Conservation (phyloP, 2,329 filamentous ascomycete species). For the Fusarium coicis region DNA sequence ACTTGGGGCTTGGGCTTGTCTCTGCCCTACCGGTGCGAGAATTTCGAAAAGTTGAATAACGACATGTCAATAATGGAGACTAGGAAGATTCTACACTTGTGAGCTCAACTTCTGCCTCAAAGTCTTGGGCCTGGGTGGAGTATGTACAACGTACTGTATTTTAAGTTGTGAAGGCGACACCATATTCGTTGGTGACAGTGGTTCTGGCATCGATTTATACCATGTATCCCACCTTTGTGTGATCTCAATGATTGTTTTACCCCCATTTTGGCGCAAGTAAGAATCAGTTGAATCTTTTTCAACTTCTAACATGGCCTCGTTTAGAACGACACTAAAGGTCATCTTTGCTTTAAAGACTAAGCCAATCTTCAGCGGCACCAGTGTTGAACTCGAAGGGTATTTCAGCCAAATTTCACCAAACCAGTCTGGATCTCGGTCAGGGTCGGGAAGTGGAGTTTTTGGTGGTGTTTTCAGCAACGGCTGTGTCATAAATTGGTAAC, state of each 20-base stretch:
- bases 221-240: neutral
- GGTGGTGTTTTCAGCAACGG: neutral
- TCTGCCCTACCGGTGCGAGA: neutral
- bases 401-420: constrained; percentile 19
- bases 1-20: neutral
- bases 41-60: neutral
- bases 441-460: neutral
- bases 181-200: neutral
- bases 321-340: neutral
- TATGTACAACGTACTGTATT: neutral
- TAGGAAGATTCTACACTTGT: too few relatives aligned
- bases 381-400: neutral
- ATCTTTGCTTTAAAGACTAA: neutral
- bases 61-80: neutral
- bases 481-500: neutral
- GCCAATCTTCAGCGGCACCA: neutral
- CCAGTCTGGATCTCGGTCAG: neutral
- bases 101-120: too few relatives aligned
- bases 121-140: accelerated
- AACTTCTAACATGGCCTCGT: neutral
- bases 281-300: neutral
- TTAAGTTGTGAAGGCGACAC: constrained; percentile 18
- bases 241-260: neutral
- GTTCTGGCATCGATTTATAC: neutral
- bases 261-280: neutral